Base-by-base conservation (phyloP, 495 filamentous ascomycete genomes). In the Bacidia rubella region DNA sequence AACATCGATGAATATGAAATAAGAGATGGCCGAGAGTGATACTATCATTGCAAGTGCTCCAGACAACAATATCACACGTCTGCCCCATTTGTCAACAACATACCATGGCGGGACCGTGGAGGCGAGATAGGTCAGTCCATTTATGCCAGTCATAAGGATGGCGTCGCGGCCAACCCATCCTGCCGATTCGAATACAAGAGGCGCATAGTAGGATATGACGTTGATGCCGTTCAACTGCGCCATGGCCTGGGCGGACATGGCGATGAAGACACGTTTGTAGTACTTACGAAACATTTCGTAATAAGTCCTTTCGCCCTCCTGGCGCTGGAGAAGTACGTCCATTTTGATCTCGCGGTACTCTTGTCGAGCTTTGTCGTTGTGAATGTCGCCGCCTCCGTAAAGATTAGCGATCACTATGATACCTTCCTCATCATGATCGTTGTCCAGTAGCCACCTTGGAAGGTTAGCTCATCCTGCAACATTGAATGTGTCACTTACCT, bases 301-400 rank as follows among this genome's bases (percentile, higher is more conserved):
- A 63, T 97, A 98, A 0, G 87, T 82, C 57, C 90, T 75, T 66
- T 96, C 92, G 50, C 93, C 92, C 68, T 97, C 92, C 67, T 93
- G 86, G 17, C 92, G 85, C 63, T 87, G 83, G 9, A 96, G 71
- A 12, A 98, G 76, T 10, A 98, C 92, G 57, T 90, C 81, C 87
- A 95, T 90, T 71, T 98, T 98, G 68, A 98, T 98, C 57, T 98
- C 92, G 54, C 92, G 85, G 62, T 93, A 98, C 64, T 98, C 92
- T 27, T 92, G 86, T 22, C 87, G 77, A 4, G 93, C 92, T 60
- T 88, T 87, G 32, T 84, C 74, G 60, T 94, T 87, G 66, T 94
- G 87, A 45, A 95, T 85, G 66, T 98, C 92, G 35, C 92, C 92
- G 58, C 85, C 87, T 17, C 93, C 92, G 60, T 97, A 96, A 11